phyloP scores from a whole-genome alignment of 306 rosid species.

The Trifolium fragiferum region DNA sequence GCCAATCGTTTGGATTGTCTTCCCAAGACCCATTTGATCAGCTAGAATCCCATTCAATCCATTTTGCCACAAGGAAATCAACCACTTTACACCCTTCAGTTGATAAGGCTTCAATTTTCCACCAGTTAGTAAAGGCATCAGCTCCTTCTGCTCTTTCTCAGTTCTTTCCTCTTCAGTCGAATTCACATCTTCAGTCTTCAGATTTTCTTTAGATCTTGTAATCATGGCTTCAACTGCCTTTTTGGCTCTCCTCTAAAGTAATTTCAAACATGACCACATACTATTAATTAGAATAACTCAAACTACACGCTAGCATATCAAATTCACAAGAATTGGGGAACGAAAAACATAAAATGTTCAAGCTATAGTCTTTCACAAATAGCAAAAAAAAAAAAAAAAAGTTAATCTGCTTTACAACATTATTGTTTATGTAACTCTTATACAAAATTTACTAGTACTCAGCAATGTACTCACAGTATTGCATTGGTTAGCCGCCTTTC shows the following conservation, averaged over 20 bases:
- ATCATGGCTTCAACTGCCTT: constrained; percentile 96
- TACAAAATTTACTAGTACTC: not conserved
- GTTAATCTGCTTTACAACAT: not conserved
- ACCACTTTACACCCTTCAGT: constrained; percentile 94
- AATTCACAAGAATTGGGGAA: not conserved
- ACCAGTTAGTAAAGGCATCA: constrained; percentile 86
- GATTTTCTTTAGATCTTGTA: constrained; percentile 79
- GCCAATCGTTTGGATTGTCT: constrained; percentile 96
- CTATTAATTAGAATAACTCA: constrained; percentile 14
- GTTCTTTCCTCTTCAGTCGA: constrained; percentile 71
- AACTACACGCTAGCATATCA: constrained; percentile 1
- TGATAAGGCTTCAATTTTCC: constrained; percentile 87
- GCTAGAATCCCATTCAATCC: constrained; percentile 98
- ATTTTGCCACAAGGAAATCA: constrained; percentile 99
- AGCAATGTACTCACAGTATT: constrained; percentile 61
- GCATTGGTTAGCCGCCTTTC: constrained; percentile 69
- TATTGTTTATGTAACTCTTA: not conserved
- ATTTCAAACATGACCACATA: constrained; percentile 19
- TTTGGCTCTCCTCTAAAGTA: constrained; percentile 74
- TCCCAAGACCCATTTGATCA: constrained; percentile 99
- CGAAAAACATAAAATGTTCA: not conserved
- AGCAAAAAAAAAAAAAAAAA: not conserved
- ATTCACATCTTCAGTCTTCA: constrained; percentile 57
- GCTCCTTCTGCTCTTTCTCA: constrained; percentile 83
- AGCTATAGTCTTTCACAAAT: not conserved